phyloP scores from a whole-genome alignment of 257 asterid genomes.

The Solanum pimpinellifolium region DNA sequence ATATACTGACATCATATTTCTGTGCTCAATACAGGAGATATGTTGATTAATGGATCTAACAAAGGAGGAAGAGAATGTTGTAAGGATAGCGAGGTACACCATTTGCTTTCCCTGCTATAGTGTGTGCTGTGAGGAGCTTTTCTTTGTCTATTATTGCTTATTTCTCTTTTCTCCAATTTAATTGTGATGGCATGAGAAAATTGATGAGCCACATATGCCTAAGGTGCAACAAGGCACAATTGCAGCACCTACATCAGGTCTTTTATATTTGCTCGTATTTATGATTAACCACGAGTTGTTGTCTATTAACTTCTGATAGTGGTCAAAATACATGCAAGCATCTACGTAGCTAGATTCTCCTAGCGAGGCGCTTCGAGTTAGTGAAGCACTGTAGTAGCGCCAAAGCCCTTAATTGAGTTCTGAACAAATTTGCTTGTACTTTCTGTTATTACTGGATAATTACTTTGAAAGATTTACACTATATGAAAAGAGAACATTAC shows the following conservation, averaged over 20 bases:
- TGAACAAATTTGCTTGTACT: background rate
- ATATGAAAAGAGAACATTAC: background rate
- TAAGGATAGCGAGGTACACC: background rate
- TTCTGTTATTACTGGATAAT: background rate
- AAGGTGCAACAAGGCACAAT: background rate
- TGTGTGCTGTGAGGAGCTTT: background rate
- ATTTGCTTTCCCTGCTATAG: background rate
- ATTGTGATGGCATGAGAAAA: background rate
- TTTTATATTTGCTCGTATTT: background rate
- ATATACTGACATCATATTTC: background rate
- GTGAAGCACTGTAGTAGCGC: background rate
- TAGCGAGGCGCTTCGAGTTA: background rate
- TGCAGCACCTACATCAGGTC: background rate
- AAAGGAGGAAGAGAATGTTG: conserved; percentile 34
- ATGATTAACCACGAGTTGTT: background rate
- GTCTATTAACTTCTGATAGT: background rate
- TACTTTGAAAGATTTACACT: background rate
- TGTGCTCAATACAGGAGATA: conserved; percentile 33
- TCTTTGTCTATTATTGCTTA: background rate
- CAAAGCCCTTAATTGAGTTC: background rate
- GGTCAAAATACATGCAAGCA: background rate
- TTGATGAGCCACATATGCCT: background rate
- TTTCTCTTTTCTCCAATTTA: background rate
- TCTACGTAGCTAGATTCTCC: background rate
- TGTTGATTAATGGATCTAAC: conserved; percentile 38